These are phyloP conservation scores for Oryza punctata DNA, from an alignment of 176 grass and related monocot genomes.

Conservation along the genomic window DNA sequence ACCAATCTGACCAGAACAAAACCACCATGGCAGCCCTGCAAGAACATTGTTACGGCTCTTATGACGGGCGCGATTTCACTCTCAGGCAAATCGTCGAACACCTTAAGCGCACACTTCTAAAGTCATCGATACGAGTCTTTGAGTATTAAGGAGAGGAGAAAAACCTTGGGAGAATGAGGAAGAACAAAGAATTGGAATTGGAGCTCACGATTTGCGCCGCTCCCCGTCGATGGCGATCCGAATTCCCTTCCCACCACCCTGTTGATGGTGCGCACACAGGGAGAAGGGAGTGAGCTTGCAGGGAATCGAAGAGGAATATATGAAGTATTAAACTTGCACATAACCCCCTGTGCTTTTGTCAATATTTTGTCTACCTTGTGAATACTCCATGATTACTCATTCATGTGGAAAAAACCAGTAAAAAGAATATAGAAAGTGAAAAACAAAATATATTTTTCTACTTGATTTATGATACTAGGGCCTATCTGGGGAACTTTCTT, in stretches of 20 bases:
- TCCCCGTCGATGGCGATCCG: not conserved
- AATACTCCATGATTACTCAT: too few species aligned
- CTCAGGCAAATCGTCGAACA: constrained; percentile 31
- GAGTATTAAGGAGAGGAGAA: not conserved
- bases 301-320: not conserved
- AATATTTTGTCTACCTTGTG: not conserved
- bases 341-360: not conserved
- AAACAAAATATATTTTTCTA: too few species aligned
- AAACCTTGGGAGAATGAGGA: not conserved
- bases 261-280: not conserved
- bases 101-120: not conserved
- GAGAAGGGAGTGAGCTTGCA: not conserved
- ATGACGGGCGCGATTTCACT: not conserved
- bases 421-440: too few species aligned
- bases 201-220: not conserved
- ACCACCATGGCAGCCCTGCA: not conserved
- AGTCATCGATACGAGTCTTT: not conserved
- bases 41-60: not conserved
- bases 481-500: too few species aligned
- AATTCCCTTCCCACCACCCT: not conserved
- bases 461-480: too few species aligned
- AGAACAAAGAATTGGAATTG: not conserved
- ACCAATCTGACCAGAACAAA: not conserved
- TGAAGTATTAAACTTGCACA: not conserved
- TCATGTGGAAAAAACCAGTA: too few species aligned